Percentiles rank a stretch among this genome's conserved stretches.
phyloP scores from a whole-genome alignment of 1,139 yeast genomes.

The Pichia cactophila region DNA sequence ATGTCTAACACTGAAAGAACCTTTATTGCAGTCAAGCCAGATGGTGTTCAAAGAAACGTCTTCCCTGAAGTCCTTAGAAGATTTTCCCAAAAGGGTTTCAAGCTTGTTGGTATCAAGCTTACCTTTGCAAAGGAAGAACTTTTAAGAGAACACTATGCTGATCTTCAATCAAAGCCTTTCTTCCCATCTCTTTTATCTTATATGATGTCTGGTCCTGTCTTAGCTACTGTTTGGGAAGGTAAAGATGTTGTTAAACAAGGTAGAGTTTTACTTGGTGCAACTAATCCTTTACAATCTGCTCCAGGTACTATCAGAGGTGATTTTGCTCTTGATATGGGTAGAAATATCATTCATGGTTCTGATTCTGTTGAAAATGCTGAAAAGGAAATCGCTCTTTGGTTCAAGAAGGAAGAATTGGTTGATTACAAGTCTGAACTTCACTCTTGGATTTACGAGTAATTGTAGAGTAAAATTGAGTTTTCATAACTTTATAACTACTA shows the following conservation, averaged over 20 bases:
- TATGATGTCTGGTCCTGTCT: slow-evolving; percentile 98
- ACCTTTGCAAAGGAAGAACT: slow-evolving; percentile 79
- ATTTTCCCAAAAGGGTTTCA: slow-evolving; percentile 96
- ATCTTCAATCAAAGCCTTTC: slow-evolving; percentile 93
- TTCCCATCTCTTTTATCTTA: slow-evolving; percentile 92
- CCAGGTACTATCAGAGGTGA: slow-evolving; percentile 99
- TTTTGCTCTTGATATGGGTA: slow-evolving; percentile 92
- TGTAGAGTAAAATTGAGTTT: not conserved
- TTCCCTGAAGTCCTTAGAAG: slow-evolving; percentile 83
- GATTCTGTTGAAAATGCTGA: slow-evolving; percentile 98
- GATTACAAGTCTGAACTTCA: slow-evolving; percentile 81
- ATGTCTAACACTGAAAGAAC: slow-evolving; percentile 69
- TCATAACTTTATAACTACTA: not conserved
- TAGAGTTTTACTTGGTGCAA: slow-evolving; percentile 96
- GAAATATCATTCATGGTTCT: slow-evolving; percentile 99
- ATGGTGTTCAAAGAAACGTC: slow-evolving; percentile 99
- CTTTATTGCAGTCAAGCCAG: slow-evolving; percentile 99
- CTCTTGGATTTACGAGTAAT: slow-evolving; percentile 92
- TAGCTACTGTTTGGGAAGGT: slow-evolving; percentile 99
- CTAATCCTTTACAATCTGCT: slow-evolving; percentile 94
- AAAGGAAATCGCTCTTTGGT: slow-evolving; percentile 96
- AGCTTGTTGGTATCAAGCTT: slow-evolving; percentile 93
- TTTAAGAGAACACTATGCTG: slow-evolving; percentile 91
- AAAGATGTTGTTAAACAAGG: slow-evolving; percentile 99
- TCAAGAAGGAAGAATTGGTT: slow-evolving; percentile 94